These are phyloP conservation scores for Pseudogymnoascus sp. DNA, from an alignment of 2,329 filamentous ascomycete genomes.

Conservation along the genomic window DNA sequence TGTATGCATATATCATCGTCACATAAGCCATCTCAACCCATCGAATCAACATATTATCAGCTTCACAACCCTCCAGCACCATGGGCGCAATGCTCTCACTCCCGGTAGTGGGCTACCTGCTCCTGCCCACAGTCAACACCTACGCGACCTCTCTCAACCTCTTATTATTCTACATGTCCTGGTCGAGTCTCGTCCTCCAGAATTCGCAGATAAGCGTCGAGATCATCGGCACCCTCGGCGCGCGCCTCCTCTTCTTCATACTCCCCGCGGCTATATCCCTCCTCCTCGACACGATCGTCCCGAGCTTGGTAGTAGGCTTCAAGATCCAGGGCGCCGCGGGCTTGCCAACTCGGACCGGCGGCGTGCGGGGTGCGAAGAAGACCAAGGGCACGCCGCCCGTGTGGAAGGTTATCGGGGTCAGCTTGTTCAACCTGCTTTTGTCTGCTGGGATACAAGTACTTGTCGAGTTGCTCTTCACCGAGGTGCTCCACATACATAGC, in stretches of 20 bases:
- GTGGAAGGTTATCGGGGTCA: slow-evolving; percentile 43
- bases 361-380: slow-evolving; percentile 25
- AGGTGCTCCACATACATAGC: slow-evolving; percentile 43
- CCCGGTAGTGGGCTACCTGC: slow-evolving; percentile 61
- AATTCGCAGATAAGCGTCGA: slow-evolving; percentile 70
- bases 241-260: slow-evolving; percentile 64
- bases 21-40: not conserved
- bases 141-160: slow-evolving; percentile 76
- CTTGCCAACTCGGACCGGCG: slow-evolving; percentile 39
- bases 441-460: slow-evolving; percentile 44
- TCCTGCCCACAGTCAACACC: slow-evolving; percentile 52
- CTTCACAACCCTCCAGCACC: not conserved
- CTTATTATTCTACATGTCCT: slow-evolving; percentile 84
- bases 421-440: slow-evolving; percentile 46
- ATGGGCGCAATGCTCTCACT: slow-evolving; percentile 66
- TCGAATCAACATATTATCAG: not conserved
- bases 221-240: slow-evolving; percentile 57
- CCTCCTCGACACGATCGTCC: slow-evolving; percentile 61
- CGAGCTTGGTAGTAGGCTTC: slow-evolving; percentile 58
- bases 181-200: slow-evolving; percentile 73
- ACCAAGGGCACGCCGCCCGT: slow-evolving; percentile 34
- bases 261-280: slow-evolving; percentile 66
- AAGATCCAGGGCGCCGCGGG: slow-evolving; percentile 55
- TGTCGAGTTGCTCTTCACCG: slow-evolving; percentile 47
- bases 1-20: not conserved